Evolutionary conservation across 2,329 filamentous ascomycete genomes (phyloP).

Genomic region (Cladosporium sp.): DNA sequence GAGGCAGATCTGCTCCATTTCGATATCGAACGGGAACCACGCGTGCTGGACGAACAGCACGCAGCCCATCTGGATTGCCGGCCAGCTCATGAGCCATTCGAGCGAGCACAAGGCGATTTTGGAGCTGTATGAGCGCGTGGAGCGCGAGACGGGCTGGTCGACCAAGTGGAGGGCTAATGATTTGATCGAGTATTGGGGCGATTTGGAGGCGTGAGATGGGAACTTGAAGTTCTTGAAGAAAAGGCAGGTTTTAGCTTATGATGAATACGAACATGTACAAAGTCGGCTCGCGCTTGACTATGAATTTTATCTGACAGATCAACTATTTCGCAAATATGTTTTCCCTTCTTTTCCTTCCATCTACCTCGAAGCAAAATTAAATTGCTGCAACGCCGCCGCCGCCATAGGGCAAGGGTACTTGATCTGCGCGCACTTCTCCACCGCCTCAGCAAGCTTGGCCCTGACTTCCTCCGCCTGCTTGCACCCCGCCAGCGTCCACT

Average conservation of each 20-base stretch:
- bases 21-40: slow-evolving; percentile 42
- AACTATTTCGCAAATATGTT: too few relatives aligned
- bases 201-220: slow-evolving; percentile 20
- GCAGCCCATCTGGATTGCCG: slow-evolving; percentile 47
- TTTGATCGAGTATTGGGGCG: slow-evolving; percentile 50
- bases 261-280: background rate
- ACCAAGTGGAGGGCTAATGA: slow-evolving; percentile 53
- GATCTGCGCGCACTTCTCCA: slow-evolving; percentile 36
- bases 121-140: slow-evolving; percentile 46
- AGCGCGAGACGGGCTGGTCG: slow-evolving; percentile 51
- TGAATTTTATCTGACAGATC: too few relatives aligned
- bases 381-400: slow-evolving; percentile 32
- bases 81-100: slow-evolving; percentile 43
- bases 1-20: slow-evolving; percentile 45
- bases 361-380: slow-evolving; percentile 26
- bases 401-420: slow-evolving; percentile 34
- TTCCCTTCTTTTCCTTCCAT: background rate
- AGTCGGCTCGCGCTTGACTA: too few relatives aligned
- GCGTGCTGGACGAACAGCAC: slow-evolving; percentile 44
- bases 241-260: too few relatives aligned
- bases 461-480: slow-evolving; percentile 37
- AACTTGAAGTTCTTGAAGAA: too few relatives aligned
- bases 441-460: slow-evolving; percentile 36
- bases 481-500: slow-evolving; percentile 32
- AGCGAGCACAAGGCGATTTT: slow-evolving; percentile 45